Conservation (phyloP, 768 basidiomycete species). For the Suillus americanus region DNA sequence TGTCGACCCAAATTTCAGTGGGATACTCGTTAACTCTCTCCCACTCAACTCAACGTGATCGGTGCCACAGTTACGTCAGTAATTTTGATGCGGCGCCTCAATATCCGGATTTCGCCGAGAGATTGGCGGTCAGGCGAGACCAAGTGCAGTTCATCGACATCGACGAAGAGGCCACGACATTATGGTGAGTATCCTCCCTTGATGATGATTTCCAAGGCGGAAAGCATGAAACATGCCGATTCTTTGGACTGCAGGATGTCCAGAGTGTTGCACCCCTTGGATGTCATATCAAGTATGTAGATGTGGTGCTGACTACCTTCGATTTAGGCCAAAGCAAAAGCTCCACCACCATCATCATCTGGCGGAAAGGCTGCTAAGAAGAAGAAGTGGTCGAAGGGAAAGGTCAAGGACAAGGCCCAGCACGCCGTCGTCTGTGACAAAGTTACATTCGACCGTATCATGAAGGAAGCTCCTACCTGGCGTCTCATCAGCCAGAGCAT, state of each 20-base stretch:
- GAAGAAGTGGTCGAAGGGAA: constrained; percentile 99
- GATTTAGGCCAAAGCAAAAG: constrained; percentile 74
- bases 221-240: not conserved
- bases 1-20: not conserved
- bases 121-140: not conserved
- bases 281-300: constrained; percentile 18
- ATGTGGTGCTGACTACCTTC: constrained; percentile 21
- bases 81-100: constrained; percentile 20
- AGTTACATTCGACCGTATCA: constrained; percentile 86
- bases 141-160: constrained; percentile 18
- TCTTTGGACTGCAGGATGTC: not conserved
- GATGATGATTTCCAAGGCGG: not conserved
- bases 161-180: constrained; percentile 25
- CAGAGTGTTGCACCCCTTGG: constrained; percentile 19
- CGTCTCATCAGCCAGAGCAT: constrained; percentile 97
- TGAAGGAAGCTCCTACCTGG: constrained; percentile 99
- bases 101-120: constrained; percentile 22
- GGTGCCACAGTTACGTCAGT: constrained; percentile 26
- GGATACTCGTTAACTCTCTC: not conserved
- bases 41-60: not conserved
- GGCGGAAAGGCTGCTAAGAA: constrained; percentile 94
- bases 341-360: constrained; percentile 59
- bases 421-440: constrained; percentile 97
- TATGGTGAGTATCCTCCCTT: constrained; percentile 27
- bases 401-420: constrained; percentile 99